Percentiles rank a stretch among this genome's conserved stretches.
phyloP scores from a whole-genome alignment of 495 filamentous ascomycete species.

The Sphaerosporella brunnea region DNA sequence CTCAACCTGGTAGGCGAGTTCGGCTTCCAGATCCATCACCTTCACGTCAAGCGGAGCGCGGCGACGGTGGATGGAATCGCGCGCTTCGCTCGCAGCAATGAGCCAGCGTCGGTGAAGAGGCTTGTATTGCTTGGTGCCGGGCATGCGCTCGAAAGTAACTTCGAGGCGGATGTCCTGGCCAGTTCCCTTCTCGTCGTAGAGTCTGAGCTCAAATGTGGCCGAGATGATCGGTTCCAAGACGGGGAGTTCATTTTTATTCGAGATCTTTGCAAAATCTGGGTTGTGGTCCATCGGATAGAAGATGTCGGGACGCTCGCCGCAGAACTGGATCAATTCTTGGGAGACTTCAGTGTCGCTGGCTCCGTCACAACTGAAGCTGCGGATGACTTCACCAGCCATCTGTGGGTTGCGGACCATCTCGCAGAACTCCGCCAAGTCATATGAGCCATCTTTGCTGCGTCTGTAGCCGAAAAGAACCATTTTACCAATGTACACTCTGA shows the following conservation, averaged over 20 bases:
- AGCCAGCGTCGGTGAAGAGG: neutral
- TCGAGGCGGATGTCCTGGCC: conserved; percentile 16
- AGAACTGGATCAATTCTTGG: conserved; percentile 17
- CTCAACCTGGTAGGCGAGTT: conserved; percentile 24
- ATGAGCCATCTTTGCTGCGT: conserved; percentile 3
- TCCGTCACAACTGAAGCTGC: conserved; percentile 4
- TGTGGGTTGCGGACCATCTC: conserved; percentile 6
- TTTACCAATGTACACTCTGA: conserved; percentile 23
- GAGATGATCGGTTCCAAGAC: conserved; percentile 11
- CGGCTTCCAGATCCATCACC: conserved; percentile 20
- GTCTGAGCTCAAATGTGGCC: conserved; percentile 17
- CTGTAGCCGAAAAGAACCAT: conserved; percentile 21
- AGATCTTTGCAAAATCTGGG: too few relatives aligned
- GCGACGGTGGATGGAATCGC: conserved; percentile 1
- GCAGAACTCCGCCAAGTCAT: conserved; percentile 12
- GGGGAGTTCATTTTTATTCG: neutral
- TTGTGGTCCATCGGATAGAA: conserved; percentile 18
- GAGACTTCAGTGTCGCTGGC: conserved; percentile 17
- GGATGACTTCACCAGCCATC: conserved; percentile 17
- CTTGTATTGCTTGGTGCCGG: conserved; percentile 2
- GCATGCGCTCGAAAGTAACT: conserved; percentile 19
- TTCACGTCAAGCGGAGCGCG: conserved; percentile 19
- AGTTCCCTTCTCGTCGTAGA: conserved; percentile 11
- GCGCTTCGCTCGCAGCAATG: neutral
- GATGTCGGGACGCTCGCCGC: conserved; percentile 13